Percentiles rank a stretch among this genome's conserved stretches.
These are phyloP conservation scores for Suillus subluteus DNA, from an alignment of 768 basidiomycete genomes.

Conservation along the genomic window DNA sequence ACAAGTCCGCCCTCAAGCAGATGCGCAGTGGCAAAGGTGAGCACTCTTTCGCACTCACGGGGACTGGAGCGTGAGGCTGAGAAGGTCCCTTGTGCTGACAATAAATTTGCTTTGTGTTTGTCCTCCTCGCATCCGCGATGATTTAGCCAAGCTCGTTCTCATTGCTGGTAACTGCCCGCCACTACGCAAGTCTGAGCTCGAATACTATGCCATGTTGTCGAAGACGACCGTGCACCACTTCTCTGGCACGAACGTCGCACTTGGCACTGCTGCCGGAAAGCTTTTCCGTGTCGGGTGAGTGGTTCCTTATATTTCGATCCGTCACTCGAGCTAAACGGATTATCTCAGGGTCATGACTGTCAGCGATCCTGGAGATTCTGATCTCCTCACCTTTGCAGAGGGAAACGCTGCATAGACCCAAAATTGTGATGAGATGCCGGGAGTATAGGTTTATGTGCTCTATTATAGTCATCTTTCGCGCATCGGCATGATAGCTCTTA, in stretches of 20 bases:
- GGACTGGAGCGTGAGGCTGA: conserved; percentile 99
- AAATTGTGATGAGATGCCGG: conserved; percentile 3
- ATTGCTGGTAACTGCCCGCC: conserved; percentile 99
- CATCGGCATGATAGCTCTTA: background rate
- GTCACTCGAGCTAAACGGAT: background rate
- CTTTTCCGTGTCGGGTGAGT: conserved; percentile 96
- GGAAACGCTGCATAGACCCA: conserved; percentile 53
- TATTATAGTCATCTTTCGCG: background rate
- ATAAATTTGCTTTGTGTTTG: conserved; percentile 28
- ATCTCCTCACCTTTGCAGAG: conserved; percentile 88
- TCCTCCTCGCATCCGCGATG: conserved; percentile 11
- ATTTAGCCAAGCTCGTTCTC: conserved; percentile 92
- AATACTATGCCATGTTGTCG: conserved; percentile 99
- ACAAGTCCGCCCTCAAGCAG: conserved; percentile 98
- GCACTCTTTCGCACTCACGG: conserved; percentile 61
- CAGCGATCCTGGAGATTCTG: conserved; percentile 94
- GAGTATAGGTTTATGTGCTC: background rate
- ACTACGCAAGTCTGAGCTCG: conserved; percentile 97
- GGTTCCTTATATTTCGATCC: background rate
- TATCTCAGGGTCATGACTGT: conserved; percentile 90
- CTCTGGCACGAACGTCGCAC: conserved; percentile 94
- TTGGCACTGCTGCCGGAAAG: conserved; percentile 98
- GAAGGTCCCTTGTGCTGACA: conserved; percentile 94
- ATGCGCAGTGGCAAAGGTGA: conserved; percentile 98
- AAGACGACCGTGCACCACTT: conserved; percentile 99